Evolutionary conservation across 441 rosid genomes (phyloP).

Genomic region (Isatis lusitanica): DNA sequence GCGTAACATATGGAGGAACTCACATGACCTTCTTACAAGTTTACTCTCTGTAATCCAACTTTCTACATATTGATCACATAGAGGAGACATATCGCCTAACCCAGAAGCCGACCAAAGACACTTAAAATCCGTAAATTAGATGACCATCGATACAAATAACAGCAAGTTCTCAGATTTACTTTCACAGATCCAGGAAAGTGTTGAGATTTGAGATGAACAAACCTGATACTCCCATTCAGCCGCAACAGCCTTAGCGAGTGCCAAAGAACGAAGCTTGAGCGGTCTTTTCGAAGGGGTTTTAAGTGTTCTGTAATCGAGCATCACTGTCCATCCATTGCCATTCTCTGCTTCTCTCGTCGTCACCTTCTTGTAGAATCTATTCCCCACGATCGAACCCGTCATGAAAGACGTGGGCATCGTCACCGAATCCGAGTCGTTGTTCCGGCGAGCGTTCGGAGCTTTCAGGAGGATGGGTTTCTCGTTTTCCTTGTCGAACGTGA

Average conservation of each 20-base stretch:
- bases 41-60: no score
- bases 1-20: slow-evolving; percentile 49
- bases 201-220: not conserved
- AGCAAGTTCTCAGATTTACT: slow-evolving; percentile 1
- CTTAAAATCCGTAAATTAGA: no score
- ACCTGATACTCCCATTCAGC: slow-evolving; percentile 99
- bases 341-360: slow-evolving; percentile 84
- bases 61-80: no score
- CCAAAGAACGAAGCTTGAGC: slow-evolving; percentile 75
- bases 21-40: slow-evolving; percentile 40
- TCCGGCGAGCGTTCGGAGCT: slow-evolving; percentile 39
- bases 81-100: no score
- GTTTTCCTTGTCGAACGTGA: slow-evolving; percentile 42
- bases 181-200: not conserved
- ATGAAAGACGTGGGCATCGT: slow-evolving; percentile 88
- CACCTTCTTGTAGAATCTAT: slow-evolving; percentile 78
- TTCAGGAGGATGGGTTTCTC: slow-evolving; percentile 49
- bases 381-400: slow-evolving; percentile 93
- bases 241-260: slow-evolving; percentile 88
- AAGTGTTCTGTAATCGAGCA: slow-evolving; percentile 97
- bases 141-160: no score
- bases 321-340: slow-evolving; percentile 91
- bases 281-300: slow-evolving; percentile 85
- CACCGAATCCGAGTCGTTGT: slow-evolving; percentile 46
- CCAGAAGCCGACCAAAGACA: no score